Conservation (phyloP, 2,329 filamentous ascomycete genomes). For the Nannizzia gypsea region DNA sequence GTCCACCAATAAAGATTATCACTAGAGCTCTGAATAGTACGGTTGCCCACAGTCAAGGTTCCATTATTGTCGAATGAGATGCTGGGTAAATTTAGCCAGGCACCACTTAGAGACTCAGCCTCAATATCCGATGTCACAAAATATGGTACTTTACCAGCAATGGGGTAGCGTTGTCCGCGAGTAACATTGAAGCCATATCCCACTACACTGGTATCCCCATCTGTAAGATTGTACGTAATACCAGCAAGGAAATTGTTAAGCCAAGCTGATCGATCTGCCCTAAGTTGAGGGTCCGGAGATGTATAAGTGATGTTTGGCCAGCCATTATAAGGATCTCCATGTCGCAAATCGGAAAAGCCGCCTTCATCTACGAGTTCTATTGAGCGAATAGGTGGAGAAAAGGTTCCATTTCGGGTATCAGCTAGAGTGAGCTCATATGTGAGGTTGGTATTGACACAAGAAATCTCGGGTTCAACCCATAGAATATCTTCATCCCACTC, state of each 20-base stretch:
- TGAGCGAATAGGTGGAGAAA: neutral
- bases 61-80: neutral
- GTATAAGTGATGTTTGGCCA: neutral
- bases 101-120: neutral
- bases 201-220: slow-evolving; percentile 8
- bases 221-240: slow-evolving; percentile 32
- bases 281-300: slow-evolving; percentile 23
- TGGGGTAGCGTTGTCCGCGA: neutral
- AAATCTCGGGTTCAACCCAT: slow-evolving; percentile 36
- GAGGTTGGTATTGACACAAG: slow-evolving; percentile 32
- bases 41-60: neutral
- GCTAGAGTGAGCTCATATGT: slow-evolving; percentile 32
- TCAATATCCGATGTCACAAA: neutral
- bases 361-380: slow-evolving; percentile 18
- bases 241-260: slow-evolving; percentile 32
- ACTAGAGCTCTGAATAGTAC: neutral
- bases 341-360: slow-evolving; percentile 24
- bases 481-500: slow-evolving; percentile 39
- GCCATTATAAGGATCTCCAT: neutral
- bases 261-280: slow-evolving; percentile 37
- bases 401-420: neutral
- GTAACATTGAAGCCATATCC: slow-evolving; percentile 1
- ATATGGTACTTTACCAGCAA: neutral
- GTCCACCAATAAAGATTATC: neutral
- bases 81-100: neutral